Evolutionary conservation across 73 alveolate species (phyloP).

Genomic region (Paramecium pentaurelia): DNA sequence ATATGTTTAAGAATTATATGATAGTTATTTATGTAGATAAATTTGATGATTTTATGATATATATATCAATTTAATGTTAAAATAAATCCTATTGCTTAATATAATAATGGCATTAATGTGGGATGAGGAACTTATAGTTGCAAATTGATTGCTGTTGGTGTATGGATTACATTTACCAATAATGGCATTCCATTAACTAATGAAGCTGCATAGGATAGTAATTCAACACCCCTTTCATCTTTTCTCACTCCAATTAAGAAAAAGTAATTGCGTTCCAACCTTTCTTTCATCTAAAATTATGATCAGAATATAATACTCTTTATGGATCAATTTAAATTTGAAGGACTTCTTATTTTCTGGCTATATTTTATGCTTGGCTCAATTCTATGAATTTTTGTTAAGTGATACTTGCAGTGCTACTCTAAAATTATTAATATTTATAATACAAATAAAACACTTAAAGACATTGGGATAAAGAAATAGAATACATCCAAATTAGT

Average conservation of each 20-base stretch:
- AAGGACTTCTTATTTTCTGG: constrained; percentile 40
- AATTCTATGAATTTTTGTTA: constrained; percentile 11
- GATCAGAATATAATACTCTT: not conserved
- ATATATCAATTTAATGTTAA: constrained; percentile 27
- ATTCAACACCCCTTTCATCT: constrained; percentile 50
- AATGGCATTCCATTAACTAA: constrained; percentile 49
- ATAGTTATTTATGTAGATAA: not conserved
- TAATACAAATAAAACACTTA: constrained; percentile 36
- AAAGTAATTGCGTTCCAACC: constrained; percentile 44
- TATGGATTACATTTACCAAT: constrained; percentile 34
- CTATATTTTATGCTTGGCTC: not conserved
- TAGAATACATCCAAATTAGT: constrained; percentile 53
- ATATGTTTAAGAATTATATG: not conserved
- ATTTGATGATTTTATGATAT: not conserved
- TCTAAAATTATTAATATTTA: not conserved
- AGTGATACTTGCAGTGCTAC: not conserved
- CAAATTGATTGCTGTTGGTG: constrained; percentile 36
- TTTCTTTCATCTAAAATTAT: constrained; percentile 36
- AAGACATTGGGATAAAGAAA: constrained; percentile 47
- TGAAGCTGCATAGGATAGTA: constrained; percentile 41
- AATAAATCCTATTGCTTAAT: constrained; percentile 57
- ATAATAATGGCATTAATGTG: constrained; percentile 48
- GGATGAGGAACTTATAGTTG: constrained; percentile 58
- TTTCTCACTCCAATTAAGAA: constrained; percentile 40
- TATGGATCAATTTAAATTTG: not conserved